These are phyloP conservation scores for Rubia peregrina DNA, from an alignment of 305 asterid genomes.

Conservation along the genomic window DNA sequence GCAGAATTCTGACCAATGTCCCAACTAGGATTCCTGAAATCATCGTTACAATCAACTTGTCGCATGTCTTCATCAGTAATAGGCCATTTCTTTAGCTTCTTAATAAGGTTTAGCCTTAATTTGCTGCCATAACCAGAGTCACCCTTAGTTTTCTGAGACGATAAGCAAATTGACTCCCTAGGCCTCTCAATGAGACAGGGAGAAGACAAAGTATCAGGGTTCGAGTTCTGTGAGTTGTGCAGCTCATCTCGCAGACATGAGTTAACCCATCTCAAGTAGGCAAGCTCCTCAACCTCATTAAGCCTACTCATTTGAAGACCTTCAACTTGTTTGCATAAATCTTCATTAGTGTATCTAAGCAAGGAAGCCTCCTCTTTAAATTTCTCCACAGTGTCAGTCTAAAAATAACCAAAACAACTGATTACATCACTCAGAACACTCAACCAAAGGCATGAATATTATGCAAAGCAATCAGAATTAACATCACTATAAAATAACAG, in stretches of 20 bases:
- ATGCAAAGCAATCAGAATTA: not conserved
- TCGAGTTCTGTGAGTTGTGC: constrained; percentile 37
- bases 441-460: not conserved
- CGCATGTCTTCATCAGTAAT: constrained; percentile 63
- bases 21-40: constrained; percentile 29
- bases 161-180: constrained; percentile 50
- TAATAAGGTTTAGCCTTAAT: constrained; percentile 47
- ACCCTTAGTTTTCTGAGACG: constrained; percentile 50
- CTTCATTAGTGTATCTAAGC: constrained; percentile 67
- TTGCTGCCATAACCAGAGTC: constrained; percentile 42
- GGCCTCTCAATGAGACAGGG: constrained; percentile 39
- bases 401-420: constrained; percentile 14
- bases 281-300: constrained; percentile 94
- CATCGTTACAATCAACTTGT: constrained; percentile 33
- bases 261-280: constrained; percentile 82
- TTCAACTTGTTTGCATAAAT: constrained; percentile 87
- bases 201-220: constrained; percentile 34
- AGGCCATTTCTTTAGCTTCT: constrained; percentile 82
- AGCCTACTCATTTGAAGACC: constrained; percentile 80
- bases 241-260: constrained; percentile 76
- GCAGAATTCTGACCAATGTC: constrained; percentile 37
- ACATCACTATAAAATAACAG: not conserved
- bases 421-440: constrained; percentile 10
- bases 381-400: constrained; percentile 54
- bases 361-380: constrained; percentile 69